These are phyloP conservation scores for Hypoxylon sp. DNA, from an alignment of 2,329 filamentous ascomycete species.

Conservation along the genomic window DNA sequence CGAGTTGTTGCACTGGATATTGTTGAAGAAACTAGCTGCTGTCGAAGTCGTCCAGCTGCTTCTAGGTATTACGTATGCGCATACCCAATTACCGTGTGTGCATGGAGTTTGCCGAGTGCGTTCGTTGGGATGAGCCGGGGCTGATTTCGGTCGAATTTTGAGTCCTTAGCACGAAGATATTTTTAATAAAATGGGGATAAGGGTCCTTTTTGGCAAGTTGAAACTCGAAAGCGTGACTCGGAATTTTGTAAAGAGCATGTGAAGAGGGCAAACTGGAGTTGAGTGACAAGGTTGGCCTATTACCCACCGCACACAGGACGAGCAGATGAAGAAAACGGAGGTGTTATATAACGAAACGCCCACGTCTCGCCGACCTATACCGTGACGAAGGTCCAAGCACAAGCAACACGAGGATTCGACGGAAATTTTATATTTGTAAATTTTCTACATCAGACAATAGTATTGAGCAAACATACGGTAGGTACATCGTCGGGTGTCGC, in stretches of 20 bases:
- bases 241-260: conserved; percentile 31
- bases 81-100: conserved; percentile 25
- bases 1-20: conserved; percentile 1
- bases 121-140: conserved; percentile 24
- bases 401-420: conserved; percentile 18
- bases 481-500: conserved; percentile 36
- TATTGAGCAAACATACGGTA: conserved; percentile 25
- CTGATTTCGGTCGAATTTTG: conserved; percentile 44
- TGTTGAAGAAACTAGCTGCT: conserved; percentile 16
- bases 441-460: conserved; percentile 20
- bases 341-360: conserved; percentile 19
- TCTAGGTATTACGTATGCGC: conserved; percentile 35
- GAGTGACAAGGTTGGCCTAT: neutral
- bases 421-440: conserved; percentile 18
- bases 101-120: conserved; percentile 31
- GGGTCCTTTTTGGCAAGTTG: conserved; percentile 33
- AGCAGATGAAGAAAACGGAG: conserved; percentile 15
- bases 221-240: conserved; percentile 35
- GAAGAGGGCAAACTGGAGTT: conserved; percentile 33
- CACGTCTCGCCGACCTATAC: conserved; percentile 9
- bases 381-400: conserved; percentile 5
- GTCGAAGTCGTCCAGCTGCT: conserved; percentile 11
- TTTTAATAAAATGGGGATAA: conserved; percentile 36
- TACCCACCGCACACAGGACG: conserved; percentile 6
- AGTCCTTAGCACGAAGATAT: conserved; percentile 35